Conservation (phyloP, 768 basidiomycete species). For the Pholiota conissans region DNA sequence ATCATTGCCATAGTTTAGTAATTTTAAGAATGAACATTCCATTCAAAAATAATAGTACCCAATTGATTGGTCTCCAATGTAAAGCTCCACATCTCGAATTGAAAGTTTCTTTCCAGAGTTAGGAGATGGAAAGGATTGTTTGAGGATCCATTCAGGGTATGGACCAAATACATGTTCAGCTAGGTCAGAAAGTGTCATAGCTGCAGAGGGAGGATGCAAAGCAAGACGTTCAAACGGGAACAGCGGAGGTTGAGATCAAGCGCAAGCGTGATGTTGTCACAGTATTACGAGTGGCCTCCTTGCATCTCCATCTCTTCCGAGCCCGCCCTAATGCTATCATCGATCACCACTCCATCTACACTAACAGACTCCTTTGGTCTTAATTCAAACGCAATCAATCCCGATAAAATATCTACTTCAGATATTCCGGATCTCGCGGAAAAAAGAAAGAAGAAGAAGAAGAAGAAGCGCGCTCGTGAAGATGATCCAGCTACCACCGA, state of each 20-base stretch:
- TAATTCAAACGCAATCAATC: conserved; percentile 17
- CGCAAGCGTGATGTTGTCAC: conserved; percentile 10
- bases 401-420: conserved; percentile 9
- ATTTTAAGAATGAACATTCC: too few relatives aligned
- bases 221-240: background rate
- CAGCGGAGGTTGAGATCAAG: background rate
- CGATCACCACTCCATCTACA: conserved; percentile 21
- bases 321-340: conserved; percentile 47
- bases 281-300: conserved; percentile 5
- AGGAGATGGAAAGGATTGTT: conserved; percentile 17
- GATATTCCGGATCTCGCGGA: conserved; percentile 9
- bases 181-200: background rate
- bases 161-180: conserved; percentile 23
- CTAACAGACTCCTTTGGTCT: conserved; percentile 17
- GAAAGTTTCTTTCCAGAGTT: conserved; percentile 8
- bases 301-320: conserved; percentile 19
- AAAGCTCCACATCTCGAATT: conserved; percentile 19
- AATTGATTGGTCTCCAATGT: conserved; percentile 16
- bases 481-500: conserved; percentile 20
- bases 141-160: conserved; percentile 22
- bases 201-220: background rate
- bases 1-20: background rate
- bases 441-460: conserved; percentile 36
- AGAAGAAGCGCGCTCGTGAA: conserved; percentile 36
- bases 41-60: conserved; percentile 13